Evolutionary conservation across 257 asterid genomes (phyloP), one percentile per base, ranked within the genome.

Genomic region (Solanum megistacrolobum): DNA sequence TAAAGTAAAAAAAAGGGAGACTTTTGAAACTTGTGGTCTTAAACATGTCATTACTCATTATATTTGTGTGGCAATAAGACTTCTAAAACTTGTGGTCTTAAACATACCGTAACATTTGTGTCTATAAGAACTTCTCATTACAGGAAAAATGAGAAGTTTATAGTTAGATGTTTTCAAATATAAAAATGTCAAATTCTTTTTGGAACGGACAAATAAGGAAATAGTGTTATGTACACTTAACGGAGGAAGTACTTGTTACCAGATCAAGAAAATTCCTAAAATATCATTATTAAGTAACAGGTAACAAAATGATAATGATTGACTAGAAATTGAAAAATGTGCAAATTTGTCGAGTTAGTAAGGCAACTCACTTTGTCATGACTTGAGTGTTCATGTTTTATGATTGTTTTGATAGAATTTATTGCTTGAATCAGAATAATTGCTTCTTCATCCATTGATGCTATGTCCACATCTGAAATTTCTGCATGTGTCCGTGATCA

Each of bases 351-450:
- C 10, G 60, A 66, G 32, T 58, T 32, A 69, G 83, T 68, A 39
- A 55, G 55, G 85, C 86, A 78, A 89, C 93, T 90, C 91, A 96
- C 99, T 92, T 92, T 95, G 89, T 96, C 98, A 87, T 95, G 97
- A 89, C 90, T 89, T 74, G 91, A 87, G 75, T 98, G 98, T 89
- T 95, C 95, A 83, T 93, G 94, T 88, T 92, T 91, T 92, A 96
- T 90, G 92, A 97, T 96, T 85, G 94, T 91, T 92, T 92, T 95
- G 90, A 97, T 93, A 88, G 99, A 96, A 90, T 93, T 93, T 89
- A 96, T 93, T 68, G 98, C 94, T 94, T 96, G 98, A 90, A 94
- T 91, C 88, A 96, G 90, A 83, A 97, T 94, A 79, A 91, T 87
- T 88, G 94, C 97, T 88, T 97, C 99, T 84, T 92, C 97, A 82